phyloP scores from a whole-genome alignment of 257 asterid species.

The Asclepias syriaca region DNA sequence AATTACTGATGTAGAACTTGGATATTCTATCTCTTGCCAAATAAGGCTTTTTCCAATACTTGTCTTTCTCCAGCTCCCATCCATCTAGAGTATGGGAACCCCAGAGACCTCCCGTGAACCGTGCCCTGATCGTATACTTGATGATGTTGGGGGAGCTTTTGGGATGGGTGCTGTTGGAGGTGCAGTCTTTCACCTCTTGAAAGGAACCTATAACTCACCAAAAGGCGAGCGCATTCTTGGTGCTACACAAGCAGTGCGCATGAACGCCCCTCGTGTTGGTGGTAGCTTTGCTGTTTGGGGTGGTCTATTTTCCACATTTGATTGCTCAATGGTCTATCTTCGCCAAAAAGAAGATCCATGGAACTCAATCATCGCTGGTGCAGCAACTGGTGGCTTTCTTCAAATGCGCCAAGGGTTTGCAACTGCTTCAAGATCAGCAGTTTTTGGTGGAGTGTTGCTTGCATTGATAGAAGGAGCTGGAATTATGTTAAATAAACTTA shows the following conservation, averaged over 20 bases:
- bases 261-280: slow-evolving; percentile 95
- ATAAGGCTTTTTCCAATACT: neutral
- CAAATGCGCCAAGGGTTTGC: slow-evolving; percentile 77
- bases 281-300: slow-evolving; percentile 99
- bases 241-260: slow-evolving; percentile 79
- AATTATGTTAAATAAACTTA: slow-evolving; percentile 63
- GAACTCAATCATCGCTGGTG: slow-evolving; percentile 86
- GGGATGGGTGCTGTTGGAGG: slow-evolving; percentile 93
- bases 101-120: slow-evolving; percentile 90
- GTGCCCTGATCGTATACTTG: slow-evolving; percentile 87
- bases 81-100: slow-evolving; percentile 53
- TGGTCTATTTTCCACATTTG: slow-evolving; percentile 82
- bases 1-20: neutral
- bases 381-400: slow-evolving; percentile 87
- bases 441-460: slow-evolving; percentile 68
- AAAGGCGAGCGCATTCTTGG: slow-evolving; percentile 78
- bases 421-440: slow-evolving; percentile 61
- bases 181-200: slow-evolving; percentile 77
- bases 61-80: neutral
- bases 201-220: slow-evolving; percentile 73
- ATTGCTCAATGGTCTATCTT: slow-evolving; percentile 72
- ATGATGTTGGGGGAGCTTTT: slow-evolving; percentile 81
- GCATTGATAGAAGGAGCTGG: slow-evolving; percentile 82
- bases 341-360: slow-evolving; percentile 88
- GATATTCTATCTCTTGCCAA: neutral